These are phyloP conservation scores for Alternaria metachromatica DNA, from an alignment of 2,329 filamentous ascomycete species.

Conservation along the genomic window DNA sequence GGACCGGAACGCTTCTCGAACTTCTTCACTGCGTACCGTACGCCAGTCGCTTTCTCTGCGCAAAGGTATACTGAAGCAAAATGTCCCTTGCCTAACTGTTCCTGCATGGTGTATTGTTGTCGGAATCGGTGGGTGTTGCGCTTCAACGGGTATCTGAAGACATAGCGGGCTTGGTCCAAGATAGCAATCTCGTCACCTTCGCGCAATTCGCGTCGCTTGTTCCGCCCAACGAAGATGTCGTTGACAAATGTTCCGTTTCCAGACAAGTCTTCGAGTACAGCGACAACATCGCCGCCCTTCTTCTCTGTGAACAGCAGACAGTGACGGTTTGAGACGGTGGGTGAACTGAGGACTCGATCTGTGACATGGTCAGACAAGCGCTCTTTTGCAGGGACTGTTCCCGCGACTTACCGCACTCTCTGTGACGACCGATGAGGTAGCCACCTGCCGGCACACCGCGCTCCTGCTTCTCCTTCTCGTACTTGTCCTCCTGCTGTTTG, in stretches of 20 bases:
- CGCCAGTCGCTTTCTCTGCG: slow-evolving; percentile 82
- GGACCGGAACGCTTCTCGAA: slow-evolving; percentile 86
- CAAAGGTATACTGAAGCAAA: slow-evolving; percentile 94
- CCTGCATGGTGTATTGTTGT: slow-evolving; percentile 83
- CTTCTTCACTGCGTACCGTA: slow-evolving; percentile 89
- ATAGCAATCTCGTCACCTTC: slow-evolving; percentile 92
- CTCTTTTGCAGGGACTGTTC: slow-evolving; percentile 1
- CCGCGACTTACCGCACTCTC: slow-evolving; percentile 79
- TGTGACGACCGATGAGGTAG: slow-evolving; percentile 90
- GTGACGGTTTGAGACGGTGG: slow-evolving; percentile 86
- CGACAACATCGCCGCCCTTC: slow-evolving; percentile 64
- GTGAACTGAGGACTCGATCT: slow-evolving; percentile 75
- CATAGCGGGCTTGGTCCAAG: slow-evolving; percentile 81
- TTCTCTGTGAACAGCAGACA: slow-evolving; percentile 72
- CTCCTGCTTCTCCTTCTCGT: slow-evolving; percentile 63
- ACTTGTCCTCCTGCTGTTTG: slow-evolving; percentile 67
- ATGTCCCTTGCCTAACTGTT: slow-evolving; percentile 91
- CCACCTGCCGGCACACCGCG: slow-evolving; percentile 71
- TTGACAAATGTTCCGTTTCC: slow-evolving; percentile 98
- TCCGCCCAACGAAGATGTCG: slow-evolving; percentile 86
- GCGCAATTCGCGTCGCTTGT: slow-evolving; percentile 85
- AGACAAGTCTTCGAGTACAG: slow-evolving; percentile 89
- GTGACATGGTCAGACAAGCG: slow-evolving; percentile 46
- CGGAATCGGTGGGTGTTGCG: slow-evolving; percentile 73
- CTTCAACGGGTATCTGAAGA: slow-evolving; percentile 80